Conservation (phyloP, 306 rosid species). For the Sechiopsis laciniata region DNA sequence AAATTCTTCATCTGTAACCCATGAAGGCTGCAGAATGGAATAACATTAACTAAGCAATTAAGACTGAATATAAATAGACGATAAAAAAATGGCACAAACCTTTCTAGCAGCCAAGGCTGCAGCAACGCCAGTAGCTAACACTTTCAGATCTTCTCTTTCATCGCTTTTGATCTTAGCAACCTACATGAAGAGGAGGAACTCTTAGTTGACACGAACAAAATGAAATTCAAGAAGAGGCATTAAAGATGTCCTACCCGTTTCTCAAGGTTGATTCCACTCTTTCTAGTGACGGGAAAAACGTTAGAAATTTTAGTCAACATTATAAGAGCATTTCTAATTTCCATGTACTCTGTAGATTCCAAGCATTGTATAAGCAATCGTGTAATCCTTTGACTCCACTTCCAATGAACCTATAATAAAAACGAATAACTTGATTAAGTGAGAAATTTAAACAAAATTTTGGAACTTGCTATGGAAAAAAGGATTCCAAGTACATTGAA, state of each 20-base stretch:
- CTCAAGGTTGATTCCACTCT: constrained; percentile 91
- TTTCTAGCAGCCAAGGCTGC: constrained; percentile 97
- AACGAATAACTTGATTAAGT: background rate
- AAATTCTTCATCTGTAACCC: constrained; percentile 96
- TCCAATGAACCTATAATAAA: constrained; percentile 82
- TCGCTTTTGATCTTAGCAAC: constrained; percentile 93
- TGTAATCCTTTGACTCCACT: constrained; percentile 97
- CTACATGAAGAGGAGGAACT: constrained; percentile 33
- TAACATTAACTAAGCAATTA: background rate
- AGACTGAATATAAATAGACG: constrained; percentile 19
- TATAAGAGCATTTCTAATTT: constrained; percentile 91
- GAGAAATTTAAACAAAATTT: background rate
- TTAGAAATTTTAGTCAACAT: constrained; percentile 81
- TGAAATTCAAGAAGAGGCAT: background rate
- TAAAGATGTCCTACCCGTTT: constrained; percentile 57
- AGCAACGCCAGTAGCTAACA: constrained; percentile 91
- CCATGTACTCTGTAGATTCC: constrained; percentile 96
- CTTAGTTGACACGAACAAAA: background rate
- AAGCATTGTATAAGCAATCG: constrained; percentile 82
- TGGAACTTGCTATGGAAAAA: background rate
- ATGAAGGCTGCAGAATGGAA: constrained; percentile 61
- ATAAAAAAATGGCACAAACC: constrained; percentile 38
- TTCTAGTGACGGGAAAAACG: constrained; percentile 93
- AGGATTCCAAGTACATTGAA: background rate
- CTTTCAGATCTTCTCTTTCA: constrained; percentile 97